Base-by-base conservation (phyloP, 164 flowering plant species). In the Berberis vulgaris region DNA sequence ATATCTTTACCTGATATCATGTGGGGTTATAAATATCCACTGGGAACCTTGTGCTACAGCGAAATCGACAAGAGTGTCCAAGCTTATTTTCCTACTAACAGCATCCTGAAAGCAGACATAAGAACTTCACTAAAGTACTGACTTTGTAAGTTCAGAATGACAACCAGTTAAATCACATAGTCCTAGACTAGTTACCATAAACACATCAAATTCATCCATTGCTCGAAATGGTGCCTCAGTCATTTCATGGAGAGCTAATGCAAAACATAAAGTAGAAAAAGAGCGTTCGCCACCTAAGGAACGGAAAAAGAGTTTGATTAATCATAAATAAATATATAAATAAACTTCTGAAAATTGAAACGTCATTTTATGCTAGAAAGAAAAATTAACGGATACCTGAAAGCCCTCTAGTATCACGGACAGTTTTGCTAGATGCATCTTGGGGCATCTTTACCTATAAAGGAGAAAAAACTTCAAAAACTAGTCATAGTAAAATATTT, bases 171-270 rank as follows among this genome's bases (percentile, higher is more conserved):
- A 49, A 47, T 43, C 13, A 56, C 13, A 56, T 56, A 7, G 12
- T 46, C n/a, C 46, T n/a, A 41, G n/a, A 45, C 50, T 43, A 63
- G 73, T 59, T 77, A 95, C 99, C 97, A 95, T 95, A 78, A 91
- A 95, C 12, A 95, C 99, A 79, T 95, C 99, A 81, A 91, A 95
- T 75, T 95, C 97, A 67, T 95, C 97, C 99, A 95, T 95, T 13
- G 97, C 99, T 70, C 97, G 86, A 65, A 95, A 87, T 41, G 97
- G 91, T 53, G 96, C 85, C 68, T 94, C 96, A 7, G 88, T 85
- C 96, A 91, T 87, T 59, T 84, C 83, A 79, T 95, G 99, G 67
- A 95, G 91, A 67, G 96, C 91, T 56, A 95, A 79, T 65, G 97
- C 87, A 74, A 94, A 94, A 78, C 96, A 89, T 66, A 94, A 74